These are phyloP conservation scores for Colletotrichum sp. DNA, from an alignment of 2,329 filamentous ascomycete genomes.

Conservation along the genomic window DNA sequence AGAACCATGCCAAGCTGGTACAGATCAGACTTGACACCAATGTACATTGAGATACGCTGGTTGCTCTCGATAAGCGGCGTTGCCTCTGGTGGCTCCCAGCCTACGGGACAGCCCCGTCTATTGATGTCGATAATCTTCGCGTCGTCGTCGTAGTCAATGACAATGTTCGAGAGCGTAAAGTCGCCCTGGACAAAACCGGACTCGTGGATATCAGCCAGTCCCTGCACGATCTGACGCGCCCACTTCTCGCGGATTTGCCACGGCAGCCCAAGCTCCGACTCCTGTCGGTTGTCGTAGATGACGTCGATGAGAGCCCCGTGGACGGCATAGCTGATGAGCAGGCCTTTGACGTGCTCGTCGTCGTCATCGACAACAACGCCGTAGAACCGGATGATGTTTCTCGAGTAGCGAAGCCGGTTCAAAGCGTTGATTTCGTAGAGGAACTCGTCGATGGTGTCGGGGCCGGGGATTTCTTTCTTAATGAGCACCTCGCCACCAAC, in stretches of 20 bases:
- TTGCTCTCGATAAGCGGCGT: constrained; percentile 83
- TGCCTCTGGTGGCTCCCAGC: constrained; percentile 96
- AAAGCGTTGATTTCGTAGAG: constrained; percentile 97
- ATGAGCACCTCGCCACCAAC: constrained; percentile 75
- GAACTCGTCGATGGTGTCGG: constrained; percentile 95
- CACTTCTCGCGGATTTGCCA: constrained; percentile 83
- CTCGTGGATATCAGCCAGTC: constrained; percentile 92
- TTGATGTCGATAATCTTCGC: constrained; percentile 99
- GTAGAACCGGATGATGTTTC: constrained; percentile 83
- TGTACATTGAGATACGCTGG: constrained; percentile 94
- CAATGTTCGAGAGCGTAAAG: constrained; percentile 96
- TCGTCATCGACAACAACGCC: constrained; percentile 86
- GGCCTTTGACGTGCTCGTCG: constrained; percentile 77
- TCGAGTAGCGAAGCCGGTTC: constrained; percentile 74
- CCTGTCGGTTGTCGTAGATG: constrained; percentile 77
- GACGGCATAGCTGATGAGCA: constrained; percentile 87
- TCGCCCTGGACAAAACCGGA: constrained; percentile 97
- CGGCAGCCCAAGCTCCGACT: constrained; percentile 57
- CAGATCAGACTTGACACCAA: constrained; percentile 95
- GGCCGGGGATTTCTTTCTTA: constrained; percentile 97
- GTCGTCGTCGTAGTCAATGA: constrained; percentile 82
- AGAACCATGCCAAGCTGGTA: constrained; percentile 97
- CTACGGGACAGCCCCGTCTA: constrained; percentile 92
- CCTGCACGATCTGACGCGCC: constrained; percentile 89
- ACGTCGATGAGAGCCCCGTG: constrained; percentile 89